These are phyloP conservation scores for Hymenoscyphus albidus DNA, from an alignment of 2,329 filamentous ascomycete species.

Conservation along the genomic window DNA sequence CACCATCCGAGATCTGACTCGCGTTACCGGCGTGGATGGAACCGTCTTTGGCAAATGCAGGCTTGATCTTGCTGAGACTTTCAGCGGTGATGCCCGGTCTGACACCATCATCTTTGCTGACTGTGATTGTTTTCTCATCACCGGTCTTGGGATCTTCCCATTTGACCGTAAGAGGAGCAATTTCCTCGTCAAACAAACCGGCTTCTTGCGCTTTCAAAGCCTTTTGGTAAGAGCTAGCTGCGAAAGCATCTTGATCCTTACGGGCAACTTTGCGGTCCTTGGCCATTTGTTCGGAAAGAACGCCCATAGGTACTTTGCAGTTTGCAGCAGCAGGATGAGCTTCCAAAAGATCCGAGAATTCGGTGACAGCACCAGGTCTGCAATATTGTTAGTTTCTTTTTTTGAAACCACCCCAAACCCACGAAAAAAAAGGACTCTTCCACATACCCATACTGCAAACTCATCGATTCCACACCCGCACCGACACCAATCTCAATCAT, in stretches of 20 bases:
- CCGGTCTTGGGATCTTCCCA: constrained; percentile 88
- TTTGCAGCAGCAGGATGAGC: constrained; percentile 77
- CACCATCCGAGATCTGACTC: constrained; percentile 91
- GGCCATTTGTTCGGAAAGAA: constrained; percentile 92
- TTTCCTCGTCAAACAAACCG: constrained; percentile 92
- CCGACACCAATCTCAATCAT: constrained; percentile 96
- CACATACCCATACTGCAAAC: constrained; percentile 76
- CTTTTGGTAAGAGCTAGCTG: constrained; percentile 89
- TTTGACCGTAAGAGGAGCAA: constrained; percentile 79
- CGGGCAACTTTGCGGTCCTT: constrained; percentile 73
- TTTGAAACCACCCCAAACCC: neutral
- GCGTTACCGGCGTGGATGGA: constrained; percentile 96
- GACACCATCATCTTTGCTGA: constrained; percentile 83
- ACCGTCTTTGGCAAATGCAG: constrained; percentile 87
- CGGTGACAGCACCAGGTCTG: constrained; percentile 77
- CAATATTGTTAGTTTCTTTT: constrained; percentile 9
- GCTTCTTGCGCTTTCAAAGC: constrained; percentile 77
- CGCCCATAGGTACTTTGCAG: constrained; percentile 97
- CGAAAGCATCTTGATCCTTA: constrained; percentile 81
- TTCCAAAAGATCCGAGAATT: constrained; percentile 89
- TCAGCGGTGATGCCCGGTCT: constrained; percentile 81
- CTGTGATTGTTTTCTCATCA: constrained; percentile 77
- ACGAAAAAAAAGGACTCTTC: neutral
- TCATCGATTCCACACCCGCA: constrained; percentile 97
- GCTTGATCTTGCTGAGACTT: constrained; percentile 82